Base-by-base conservation (phyloP, 2,329 filamentous ascomycete genomes). In the Colletotrichum eremochloae region DNA sequence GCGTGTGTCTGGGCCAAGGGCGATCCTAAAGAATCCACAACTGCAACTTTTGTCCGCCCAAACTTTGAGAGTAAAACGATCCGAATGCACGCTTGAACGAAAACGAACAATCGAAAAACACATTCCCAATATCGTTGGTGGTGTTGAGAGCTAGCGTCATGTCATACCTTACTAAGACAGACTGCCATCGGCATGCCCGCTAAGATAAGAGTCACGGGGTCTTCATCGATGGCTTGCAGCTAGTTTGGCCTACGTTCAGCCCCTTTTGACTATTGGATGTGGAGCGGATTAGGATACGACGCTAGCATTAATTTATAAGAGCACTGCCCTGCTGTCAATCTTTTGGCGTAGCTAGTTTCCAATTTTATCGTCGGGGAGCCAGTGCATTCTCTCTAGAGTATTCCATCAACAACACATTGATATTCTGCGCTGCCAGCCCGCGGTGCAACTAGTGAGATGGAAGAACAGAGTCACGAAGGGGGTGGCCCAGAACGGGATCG, bases 271-370 rank as follows among this genome's bases (percentile, higher is more conserved):
- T 3, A 53, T 53, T 33, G 40, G 57, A 46, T 18, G 40, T 33
- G 29, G 63, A n/a, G 29, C 52, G n/a, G 52, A 65, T 65, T 14
- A 18, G 33, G 15, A 42, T 60, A 14, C 61, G 44, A 67, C 55
- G 56, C 64, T 46, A 62, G 50, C 36, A 29, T n/a, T 18, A 18
- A 5, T 33, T 29, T 40, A 24, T 29, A 31, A 60, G 42, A 52
- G 40, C 11, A 52, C 33, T 36, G 38, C 24, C 44, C 18, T 42
- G 12, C n/a, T 20, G 40, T 24, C 24, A 24, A 24, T 24, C 18
- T 14, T 0, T 24, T 29, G 36, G 15, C 15, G 15, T 5, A 15
- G 36, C 18, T 7, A 15, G 36, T 24, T 7, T 42, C 20, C 20
- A 36, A 5, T 5, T 4, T 31, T 18, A 1, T 2, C 0, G 1